phyloP scores from a whole-genome alignment of 73 alveolate genomes.

The Paramecium sonneborni region DNA sequence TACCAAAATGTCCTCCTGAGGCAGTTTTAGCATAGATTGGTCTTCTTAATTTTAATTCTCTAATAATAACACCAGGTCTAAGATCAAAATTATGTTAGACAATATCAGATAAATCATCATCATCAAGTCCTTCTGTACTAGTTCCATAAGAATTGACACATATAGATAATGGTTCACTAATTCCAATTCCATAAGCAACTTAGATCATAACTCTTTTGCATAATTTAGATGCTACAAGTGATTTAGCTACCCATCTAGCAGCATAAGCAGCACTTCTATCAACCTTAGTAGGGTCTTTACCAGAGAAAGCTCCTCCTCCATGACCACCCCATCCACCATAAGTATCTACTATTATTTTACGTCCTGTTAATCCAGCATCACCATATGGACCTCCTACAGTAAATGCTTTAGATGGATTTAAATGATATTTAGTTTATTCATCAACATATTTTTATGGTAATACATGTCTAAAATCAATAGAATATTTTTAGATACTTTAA shows the following conservation, averaged over 20 bases:
- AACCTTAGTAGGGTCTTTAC: conserved; percentile 98
- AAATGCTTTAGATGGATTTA: conserved; percentile 97
- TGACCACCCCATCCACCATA: conserved; percentile 99
- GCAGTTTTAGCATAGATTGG: conserved; percentile 86
- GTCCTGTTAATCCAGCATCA: conserved; percentile 99
- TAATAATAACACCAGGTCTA: conserved; percentile 85
- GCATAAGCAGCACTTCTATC: conserved; percentile 99
- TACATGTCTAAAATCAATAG: conserved; percentile 56
- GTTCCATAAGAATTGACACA: conserved; percentile 91
- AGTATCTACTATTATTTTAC: conserved; percentile 95
- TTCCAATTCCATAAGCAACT: conserved; percentile 89
- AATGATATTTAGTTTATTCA: conserved; percentile 84
- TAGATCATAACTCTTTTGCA: conserved; percentile 89
- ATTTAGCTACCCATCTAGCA: conserved; percentile 97
- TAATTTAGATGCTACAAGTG: conserved; percentile 84
- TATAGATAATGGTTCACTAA: conserved; percentile 90
- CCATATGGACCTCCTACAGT: conserved; percentile 98
- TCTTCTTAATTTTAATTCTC: conserved; percentile 79
- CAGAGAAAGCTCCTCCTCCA: conserved; percentile 98
- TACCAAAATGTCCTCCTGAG: conserved; percentile 91
- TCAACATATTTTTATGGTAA: conserved; percentile 87
- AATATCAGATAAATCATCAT: conserved; percentile 73
- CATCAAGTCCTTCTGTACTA: conserved; percentile 75
- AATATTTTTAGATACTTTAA: conserved; percentile 64
- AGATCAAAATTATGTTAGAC: conserved; percentile 76